Percentiles rank a stretch among this genome's conserved stretches.
phyloP scores from a whole-genome alignment of 176 grass and related monocot species.

The Bonia amplexicaulis region DNA sequence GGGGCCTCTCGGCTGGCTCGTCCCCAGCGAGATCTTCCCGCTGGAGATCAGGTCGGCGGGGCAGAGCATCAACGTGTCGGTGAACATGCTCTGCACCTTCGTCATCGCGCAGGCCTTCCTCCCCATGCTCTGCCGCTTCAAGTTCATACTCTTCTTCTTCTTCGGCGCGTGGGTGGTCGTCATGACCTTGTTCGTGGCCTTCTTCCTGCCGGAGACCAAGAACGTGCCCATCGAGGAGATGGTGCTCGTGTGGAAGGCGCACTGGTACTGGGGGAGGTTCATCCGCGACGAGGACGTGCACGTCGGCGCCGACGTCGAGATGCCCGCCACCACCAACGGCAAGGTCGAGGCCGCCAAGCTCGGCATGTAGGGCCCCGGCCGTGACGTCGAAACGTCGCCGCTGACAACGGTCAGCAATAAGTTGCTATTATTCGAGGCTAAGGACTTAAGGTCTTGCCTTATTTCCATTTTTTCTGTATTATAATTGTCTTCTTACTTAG shows the following conservation, averaged over 20 bases:
- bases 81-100: conserved; percentile 98
- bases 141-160: conserved; percentile 96
- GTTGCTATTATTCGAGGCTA: not conserved
- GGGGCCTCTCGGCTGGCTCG: conserved; percentile 92
- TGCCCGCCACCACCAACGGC: conserved; percentile 5
- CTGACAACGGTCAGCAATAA: not conserved
- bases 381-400: too few relatives aligned
- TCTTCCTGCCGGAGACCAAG: conserved; percentile 96
- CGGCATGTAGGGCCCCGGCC: not conserved
- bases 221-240: conserved; percentile 97
- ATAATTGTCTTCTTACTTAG: conserved; percentile 17
- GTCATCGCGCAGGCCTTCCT: conserved; percentile 84
- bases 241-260: conserved; percentile 72
- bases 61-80: conserved; percentile 87
- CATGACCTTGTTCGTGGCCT: conserved; percentile 75
- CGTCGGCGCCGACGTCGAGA: conserved; percentile 49
- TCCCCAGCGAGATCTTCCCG: conserved; percentile 97
- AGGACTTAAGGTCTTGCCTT: not conserved
- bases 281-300: conserved; percentile 67
- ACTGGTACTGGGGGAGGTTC: conserved; percentile 92
- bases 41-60: conserved; percentile 93
- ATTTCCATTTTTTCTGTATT: conserved; percentile 12
- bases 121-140: conserved; percentile 87
- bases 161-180: conserved; percentile 81
- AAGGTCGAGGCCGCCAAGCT: conserved; percentile 20